A percentile compares a stretch with the other conserved stretches of the same genome.
phyloP scores from a whole-genome alignment of 345 rosid species.

The Eucalyptus sideroxylon region DNA sequence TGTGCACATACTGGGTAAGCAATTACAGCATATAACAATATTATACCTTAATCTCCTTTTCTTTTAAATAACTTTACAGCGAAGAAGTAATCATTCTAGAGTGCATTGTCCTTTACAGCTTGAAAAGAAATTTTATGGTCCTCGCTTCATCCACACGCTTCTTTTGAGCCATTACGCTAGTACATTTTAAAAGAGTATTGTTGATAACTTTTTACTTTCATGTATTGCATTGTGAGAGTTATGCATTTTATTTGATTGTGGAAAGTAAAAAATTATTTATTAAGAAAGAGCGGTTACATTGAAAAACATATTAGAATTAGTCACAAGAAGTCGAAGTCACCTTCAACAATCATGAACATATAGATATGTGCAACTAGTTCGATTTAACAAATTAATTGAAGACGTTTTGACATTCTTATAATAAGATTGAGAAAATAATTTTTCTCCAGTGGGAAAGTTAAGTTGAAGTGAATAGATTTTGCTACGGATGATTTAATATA shows the following conservation, averaged over 20 bases:
- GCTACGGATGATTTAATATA: too few relatives aligned
- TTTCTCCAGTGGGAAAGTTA: rapidly evolving
- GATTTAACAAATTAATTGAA: not conserved
- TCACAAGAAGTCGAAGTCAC: not conserved
- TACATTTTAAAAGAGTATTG: too few relatives aligned
- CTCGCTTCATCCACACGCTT: too few relatives aligned
- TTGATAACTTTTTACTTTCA: not conserved
- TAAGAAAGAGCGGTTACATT: rapidly evolving
- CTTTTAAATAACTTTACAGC: too few relatives aligned
- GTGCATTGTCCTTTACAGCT: rapidly evolving
- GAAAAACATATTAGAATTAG: not conserved
- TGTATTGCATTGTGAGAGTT: rapidly evolving
- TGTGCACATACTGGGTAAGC: not conserved
- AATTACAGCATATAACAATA: not conserved
- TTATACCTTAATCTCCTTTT: too few relatives aligned
- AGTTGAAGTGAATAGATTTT: not conserved
- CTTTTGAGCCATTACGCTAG: too few relatives aligned
- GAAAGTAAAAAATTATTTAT: not conserved
- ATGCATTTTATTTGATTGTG: not conserved
- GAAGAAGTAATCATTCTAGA: rapidly evolving
- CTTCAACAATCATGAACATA: not conserved
- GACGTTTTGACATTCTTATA: not conserved
- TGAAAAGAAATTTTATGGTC: too few relatives aligned
- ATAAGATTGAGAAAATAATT: not conserved
- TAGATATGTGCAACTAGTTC: rapidly evolving